phyloP scores from a whole-genome alignment of 2,329 filamentous ascomycete species.

The Neonectria magnoliae region DNA sequence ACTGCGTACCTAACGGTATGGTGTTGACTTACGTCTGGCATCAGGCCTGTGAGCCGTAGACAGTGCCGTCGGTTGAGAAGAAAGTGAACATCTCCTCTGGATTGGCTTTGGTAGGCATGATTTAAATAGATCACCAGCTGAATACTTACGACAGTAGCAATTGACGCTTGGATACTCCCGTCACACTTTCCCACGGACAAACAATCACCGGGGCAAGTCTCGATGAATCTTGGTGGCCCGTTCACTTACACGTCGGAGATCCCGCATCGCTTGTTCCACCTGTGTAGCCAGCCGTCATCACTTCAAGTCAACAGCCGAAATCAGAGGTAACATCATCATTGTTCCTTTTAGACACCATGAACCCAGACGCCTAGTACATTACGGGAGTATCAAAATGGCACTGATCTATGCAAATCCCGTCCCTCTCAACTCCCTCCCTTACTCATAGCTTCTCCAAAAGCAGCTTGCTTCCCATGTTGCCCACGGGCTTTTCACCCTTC shows the following conservation, averaged over 20 bases:
- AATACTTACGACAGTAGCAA: not conserved
- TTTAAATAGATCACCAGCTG: not conserved
- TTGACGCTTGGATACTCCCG: not conserved
- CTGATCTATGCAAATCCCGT: conserved; percentile 18
- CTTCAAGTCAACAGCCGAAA: not conserved
- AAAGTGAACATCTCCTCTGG: not conserved
- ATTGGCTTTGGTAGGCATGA: not conserved
- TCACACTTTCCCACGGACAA: not conserved
- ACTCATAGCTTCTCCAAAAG: conserved; percentile 66
- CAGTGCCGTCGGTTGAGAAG: not conserved
- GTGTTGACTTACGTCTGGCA: not conserved
- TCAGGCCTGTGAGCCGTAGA: not conserved
- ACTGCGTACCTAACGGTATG: too few species aligned
- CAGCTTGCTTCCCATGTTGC: conserved; percentile 71
- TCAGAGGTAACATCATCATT: conserved; percentile 21
- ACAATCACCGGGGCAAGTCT: not conserved
- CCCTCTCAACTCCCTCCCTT: conserved; percentile 4
- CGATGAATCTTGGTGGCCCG: not conserved
- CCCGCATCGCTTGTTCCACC: not conserved
- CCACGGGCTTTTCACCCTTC: conserved; percentile 58
- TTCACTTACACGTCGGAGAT: not conserved
- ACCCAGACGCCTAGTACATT: conserved; percentile 24
- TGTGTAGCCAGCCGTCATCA: not conserved
- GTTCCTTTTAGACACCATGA: conserved; percentile 21
- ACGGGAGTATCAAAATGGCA: conserved; percentile 19